These are phyloP conservation scores for Alternaria sp. DNA, from an alignment of 2,329 filamentous ascomycete genomes.

Conservation along the genomic window DNA sequence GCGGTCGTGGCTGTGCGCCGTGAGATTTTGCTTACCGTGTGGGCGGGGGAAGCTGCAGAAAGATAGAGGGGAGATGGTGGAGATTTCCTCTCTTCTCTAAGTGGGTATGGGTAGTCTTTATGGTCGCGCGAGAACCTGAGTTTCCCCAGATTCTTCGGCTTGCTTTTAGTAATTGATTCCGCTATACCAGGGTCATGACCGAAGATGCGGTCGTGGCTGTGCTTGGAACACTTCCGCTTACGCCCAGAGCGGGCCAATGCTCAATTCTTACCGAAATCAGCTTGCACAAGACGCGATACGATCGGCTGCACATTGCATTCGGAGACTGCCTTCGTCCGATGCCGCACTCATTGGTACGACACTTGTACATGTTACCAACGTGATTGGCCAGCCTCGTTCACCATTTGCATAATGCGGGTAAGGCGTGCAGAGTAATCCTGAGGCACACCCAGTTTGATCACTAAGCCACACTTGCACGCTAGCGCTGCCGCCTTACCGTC, in stretches of 20 bases:
- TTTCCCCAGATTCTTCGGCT: not conserved
- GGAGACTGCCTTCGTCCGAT: not conserved
- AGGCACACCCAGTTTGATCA: slow-evolving; percentile 3
- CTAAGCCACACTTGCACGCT: slow-evolving; percentile 8
- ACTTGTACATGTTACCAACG: not conserved
- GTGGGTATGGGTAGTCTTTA: not conserved
- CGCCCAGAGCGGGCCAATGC: not conserved
- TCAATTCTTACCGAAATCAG: not conserved
- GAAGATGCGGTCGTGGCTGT: not conserved
- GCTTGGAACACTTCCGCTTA: not conserved
- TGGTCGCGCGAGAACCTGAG: not conserved
- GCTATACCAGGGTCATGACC: not conserved
- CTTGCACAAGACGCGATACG: not conserved
- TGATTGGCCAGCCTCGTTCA: not conserved
- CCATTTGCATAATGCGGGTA: not conserved
- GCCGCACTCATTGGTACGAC: not conserved
- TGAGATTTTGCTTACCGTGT: not conserved
- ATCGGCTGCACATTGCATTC: not conserved
- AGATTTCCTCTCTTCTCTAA: not conserved
- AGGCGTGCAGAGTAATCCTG: not conserved
- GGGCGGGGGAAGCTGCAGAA: too few species aligned
- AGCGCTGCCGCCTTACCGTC: slow-evolving; percentile 16
- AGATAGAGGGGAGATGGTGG: too few species aligned
- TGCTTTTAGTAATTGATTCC: not conserved
- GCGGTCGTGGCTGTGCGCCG: not conserved